These are phyloP conservation scores for Cyberlindnera euphorbiiphila DNA, from an alignment of 805 yeast genomes.

Conservation along the genomic window DNA sequence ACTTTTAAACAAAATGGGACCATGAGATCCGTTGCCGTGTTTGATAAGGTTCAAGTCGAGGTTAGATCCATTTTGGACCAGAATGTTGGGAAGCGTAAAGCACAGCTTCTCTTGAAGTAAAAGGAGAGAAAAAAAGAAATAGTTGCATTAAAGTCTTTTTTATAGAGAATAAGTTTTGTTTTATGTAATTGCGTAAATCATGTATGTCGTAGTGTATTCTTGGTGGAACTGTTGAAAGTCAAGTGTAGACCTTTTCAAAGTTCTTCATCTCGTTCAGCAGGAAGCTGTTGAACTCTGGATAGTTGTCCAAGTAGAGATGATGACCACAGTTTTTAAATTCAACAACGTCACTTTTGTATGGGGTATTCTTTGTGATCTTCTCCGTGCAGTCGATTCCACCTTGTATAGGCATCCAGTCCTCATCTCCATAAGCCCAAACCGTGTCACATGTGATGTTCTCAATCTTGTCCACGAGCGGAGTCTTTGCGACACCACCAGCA, in stretches of 20 bases:
- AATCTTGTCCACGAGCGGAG: conserved; percentile 52
- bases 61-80: conserved; percentile 82
- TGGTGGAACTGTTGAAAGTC: not conserved
- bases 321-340: conserved; percentile 63
- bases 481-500: conserved; percentile 88
- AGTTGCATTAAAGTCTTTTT: too few species aligned
- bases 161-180: too few species aligned
- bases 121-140: not conserved
- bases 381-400: conserved; percentile 36
- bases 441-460: conserved; percentile 52
- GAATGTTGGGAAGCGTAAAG: conserved; percentile 88
- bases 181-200: not conserved
- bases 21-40: conserved; percentile 56
- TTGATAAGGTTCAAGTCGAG: conserved; percentile 81
- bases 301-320: conserved; percentile 73
- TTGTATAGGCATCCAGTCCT: conserved; percentile 59
- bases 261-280: conserved; percentile 49
- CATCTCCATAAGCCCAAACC: conserved; percentile 82
- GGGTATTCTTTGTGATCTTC: conserved; percentile 22
- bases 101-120: conserved; percentile 53
- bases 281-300: conserved; percentile 46
- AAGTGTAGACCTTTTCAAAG: conserved; percentile 14
- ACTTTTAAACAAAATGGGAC: conserved; percentile 49
- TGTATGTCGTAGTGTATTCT: not conserved
- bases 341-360: conserved; percentile 31